Evolutionary conservation across 2,329 filamentous ascomycete genomes (phyloP), one percentile per base, ranked within the genome.

Genomic region (Aspergillus thermomutatus): DNA sequence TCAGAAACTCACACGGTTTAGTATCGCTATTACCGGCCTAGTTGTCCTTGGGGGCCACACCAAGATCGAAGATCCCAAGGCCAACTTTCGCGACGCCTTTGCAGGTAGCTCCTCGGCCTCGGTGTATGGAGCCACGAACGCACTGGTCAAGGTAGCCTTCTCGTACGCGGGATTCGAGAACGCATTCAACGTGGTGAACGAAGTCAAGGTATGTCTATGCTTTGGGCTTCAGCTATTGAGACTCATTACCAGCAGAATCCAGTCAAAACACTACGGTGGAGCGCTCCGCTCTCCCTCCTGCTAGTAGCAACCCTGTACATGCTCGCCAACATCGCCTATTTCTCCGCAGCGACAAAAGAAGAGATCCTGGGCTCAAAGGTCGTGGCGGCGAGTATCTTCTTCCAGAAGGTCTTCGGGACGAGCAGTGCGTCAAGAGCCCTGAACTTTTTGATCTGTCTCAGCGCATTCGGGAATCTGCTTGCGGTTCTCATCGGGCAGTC

Each of bases 141-240:
- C 84, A 0, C 69, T 87, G 25, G 79, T 84, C 49, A 85, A 80
- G 53, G 82, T 87, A 50, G 78, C 82, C 27, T 86, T 85, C 57
- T 82, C 83, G 0, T 87, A 85, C 58, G 68, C 74, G 0, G 84
- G 84, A 1, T 87, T 80, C 58, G 72, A 77, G 10, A 87, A 87
- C 60, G 82, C 83, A 0, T 87, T 87, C 70, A 85, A 85, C 58
- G 77, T 87, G 3, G 81, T 83, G 55, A 85, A 85, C 52, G 84
- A 87, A 68, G 80, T 86, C 60, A 80, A 80, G 66, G 77, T 78
- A 58, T 37, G 59, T 0, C 9, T 3, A 10, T 1, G 7, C 3
- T 23, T 2, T 0, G 17, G 1, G 17, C 7, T 2, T 3, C 19
- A 2, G 23, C 17, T 40, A 34, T 37, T 4, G 17, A 4, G 40